These are phyloP conservation scores for Fusarium humuli DNA, from an alignment of 2,329 filamentous ascomycete species.

Conservation along the genomic window DNA sequence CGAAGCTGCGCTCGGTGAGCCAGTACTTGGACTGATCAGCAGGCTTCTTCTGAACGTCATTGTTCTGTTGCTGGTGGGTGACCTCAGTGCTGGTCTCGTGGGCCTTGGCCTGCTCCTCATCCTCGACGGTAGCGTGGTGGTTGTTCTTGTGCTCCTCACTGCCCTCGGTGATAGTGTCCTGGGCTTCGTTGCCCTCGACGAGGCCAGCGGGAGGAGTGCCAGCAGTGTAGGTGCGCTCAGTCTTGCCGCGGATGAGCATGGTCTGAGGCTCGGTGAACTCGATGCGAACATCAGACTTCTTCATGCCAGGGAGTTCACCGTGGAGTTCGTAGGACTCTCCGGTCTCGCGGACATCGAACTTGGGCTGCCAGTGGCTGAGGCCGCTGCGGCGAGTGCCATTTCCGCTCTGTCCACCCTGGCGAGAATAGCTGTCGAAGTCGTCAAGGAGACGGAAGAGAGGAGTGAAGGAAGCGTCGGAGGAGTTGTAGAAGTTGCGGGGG, in stretches of 20 bases:
- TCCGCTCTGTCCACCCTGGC: conserved; percentile 45
- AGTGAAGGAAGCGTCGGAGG: conserved; percentile 63
- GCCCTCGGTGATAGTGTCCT: conserved; percentile 56
- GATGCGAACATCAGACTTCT: conserved; percentile 78
- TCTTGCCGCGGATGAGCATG: conserved; percentile 75
- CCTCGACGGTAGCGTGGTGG: conserved; percentile 74
- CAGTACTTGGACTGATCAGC: conserved; percentile 72
- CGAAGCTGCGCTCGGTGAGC: conserved; percentile 74
- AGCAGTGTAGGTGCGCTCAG: conserved; percentile 72
- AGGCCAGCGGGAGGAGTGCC: conserved; percentile 62
- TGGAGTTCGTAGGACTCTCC: conserved; percentile 78
- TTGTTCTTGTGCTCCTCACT: conserved; percentile 54
- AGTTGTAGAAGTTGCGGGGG: conserved; percentile 63
- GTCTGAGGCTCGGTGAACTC: conserved; percentile 84
- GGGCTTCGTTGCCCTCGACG: conserved; percentile 57
- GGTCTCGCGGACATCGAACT: conserved; percentile 82
- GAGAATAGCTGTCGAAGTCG: conserved; percentile 70
- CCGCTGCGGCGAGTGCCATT: conserved; percentile 41
- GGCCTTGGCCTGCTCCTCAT: conserved; percentile 55
- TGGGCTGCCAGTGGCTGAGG: conserved; percentile 74
- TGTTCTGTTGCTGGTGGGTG: conserved; percentile 41
- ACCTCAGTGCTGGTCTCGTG: conserved; percentile 41
- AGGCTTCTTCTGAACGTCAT: conserved; percentile 49
- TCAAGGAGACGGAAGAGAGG: conserved; percentile 74
- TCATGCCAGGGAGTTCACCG: conserved; percentile 81